These are phyloP conservation scores for Hypomontagnella submonticulosa DNA, from an alignment of 495 filamentous ascomycete species.

Conservation along the genomic window DNA sequence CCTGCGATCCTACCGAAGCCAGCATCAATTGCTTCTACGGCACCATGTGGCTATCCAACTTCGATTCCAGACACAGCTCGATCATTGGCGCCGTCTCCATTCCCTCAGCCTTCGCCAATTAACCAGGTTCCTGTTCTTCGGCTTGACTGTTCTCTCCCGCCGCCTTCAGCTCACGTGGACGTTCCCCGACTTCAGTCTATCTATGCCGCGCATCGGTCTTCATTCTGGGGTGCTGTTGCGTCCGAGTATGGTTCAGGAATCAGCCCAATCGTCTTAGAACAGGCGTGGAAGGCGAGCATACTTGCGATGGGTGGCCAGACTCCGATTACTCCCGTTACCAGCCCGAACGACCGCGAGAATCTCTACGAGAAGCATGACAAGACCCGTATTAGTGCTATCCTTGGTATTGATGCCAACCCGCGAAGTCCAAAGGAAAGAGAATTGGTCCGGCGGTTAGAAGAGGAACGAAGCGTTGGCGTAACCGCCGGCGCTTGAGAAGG, in stretches of 20 bases:
- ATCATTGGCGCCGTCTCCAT: slow-evolving; percentile 41
- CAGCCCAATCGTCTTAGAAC: slow-evolving; percentile 72
- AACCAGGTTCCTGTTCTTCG: slow-evolving; percentile 51
- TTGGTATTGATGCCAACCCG: slow-evolving; percentile 64
- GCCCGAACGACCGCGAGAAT: slow-evolving; percentile 55
- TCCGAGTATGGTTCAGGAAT: slow-evolving; percentile 73
- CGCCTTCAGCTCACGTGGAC: slow-evolving; percentile 64
- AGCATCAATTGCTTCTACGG: slow-evolving; percentile 56
- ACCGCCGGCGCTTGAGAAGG: slow-evolving; percentile 22
- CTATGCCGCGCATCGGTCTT: slow-evolving; percentile 73
- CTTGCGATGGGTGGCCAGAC: slow-evolving; percentile 48
- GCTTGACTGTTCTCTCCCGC: slow-evolving; percentile 61
- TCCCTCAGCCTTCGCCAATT: slow-evolving; percentile 38
- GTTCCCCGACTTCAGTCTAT: slow-evolving; percentile 72
- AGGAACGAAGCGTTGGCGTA: slow-evolving; percentile 48
- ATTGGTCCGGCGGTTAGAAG: slow-evolving; percentile 62
- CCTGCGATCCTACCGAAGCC: slow-evolving; percentile 72
- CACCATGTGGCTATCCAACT: slow-evolving; percentile 51
- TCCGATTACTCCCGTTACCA: slow-evolving; percentile 58
- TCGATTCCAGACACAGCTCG: slow-evolving; percentile 48
- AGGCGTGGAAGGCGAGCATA: slow-evolving; percentile 70
- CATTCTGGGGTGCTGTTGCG: slow-evolving; percentile 79
- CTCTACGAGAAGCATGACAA: slow-evolving; percentile 56
- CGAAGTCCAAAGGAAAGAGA: slow-evolving; percentile 65
- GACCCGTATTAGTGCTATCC: slow-evolving; percentile 65